A percentile compares a stretch with the other conserved stretches of the same genome.
These are phyloP conservation scores for Apocynum venetum DNA, from an alignment of 257 asterid genomes.

Conservation along the genomic window DNA sequence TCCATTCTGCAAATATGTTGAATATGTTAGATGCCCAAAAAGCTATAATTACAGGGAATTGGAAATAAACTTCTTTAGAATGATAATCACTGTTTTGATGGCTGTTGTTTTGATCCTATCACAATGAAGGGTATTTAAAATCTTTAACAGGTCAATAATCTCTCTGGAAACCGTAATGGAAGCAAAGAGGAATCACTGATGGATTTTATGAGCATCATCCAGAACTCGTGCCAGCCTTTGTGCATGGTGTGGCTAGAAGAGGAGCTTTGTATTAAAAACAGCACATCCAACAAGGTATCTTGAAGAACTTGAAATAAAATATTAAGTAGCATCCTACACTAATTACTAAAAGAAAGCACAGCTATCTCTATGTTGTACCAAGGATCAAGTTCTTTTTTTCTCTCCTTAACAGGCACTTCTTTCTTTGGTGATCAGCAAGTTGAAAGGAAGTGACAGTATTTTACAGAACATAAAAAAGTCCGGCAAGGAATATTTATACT, in stretches of 20 bases:
- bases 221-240: constrained; percentile 63
- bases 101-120: background rate
- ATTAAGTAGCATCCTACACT: background rate
- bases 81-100: background rate
- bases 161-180: constrained; percentile 38
- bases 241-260: constrained; percentile 89
- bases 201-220: constrained; percentile 47
- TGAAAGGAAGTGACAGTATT: constrained; percentile 55
- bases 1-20: background rate
- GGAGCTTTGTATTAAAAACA: constrained; percentile 55
- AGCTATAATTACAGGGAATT: background rate
- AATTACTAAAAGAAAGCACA: background rate
- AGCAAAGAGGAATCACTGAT: constrained; percentile 35
- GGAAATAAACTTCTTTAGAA: background rate
- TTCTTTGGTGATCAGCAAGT: constrained; percentile 46
- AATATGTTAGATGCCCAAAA: background rate
- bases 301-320: constrained; percentile 8
- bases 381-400: constrained; percentile 15
- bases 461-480: constrained; percentile 66
- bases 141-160: constrained; percentile 56
- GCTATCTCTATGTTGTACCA: background rate
- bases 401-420: constrained; percentile 53
- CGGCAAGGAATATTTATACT: constrained; percentile 81
- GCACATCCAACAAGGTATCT: constrained; percentile 59
- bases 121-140: background rate